Percentiles rank a stretch among this genome's conserved stretches.
Conservation (phyloP, 176 grass and related monocot genomes). For the Oryza brachyantha region DNA sequence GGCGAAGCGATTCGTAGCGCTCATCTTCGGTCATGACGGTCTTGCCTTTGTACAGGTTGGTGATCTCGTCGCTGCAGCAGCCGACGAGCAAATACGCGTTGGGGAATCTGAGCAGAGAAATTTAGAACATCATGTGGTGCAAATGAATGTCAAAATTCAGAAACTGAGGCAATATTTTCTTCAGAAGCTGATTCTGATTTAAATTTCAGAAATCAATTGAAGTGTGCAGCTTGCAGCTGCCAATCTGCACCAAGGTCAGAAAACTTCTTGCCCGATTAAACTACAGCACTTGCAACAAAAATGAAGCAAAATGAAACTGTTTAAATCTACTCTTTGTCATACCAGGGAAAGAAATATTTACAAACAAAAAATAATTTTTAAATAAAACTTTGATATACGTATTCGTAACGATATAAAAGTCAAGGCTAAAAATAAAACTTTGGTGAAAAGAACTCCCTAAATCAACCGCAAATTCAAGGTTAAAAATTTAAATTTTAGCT, state of each 20-base stretch:
- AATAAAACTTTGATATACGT: too few species aligned
- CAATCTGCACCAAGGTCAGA: background rate
- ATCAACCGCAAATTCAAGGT: too few species aligned
- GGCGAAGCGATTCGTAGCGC: constrained; percentile 76
- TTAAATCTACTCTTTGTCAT: too few species aligned
- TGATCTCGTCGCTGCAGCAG: constrained; percentile 78
- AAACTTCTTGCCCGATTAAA: background rate
- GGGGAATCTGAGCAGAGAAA: constrained; percentile 46
- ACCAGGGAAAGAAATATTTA: too few species aligned
- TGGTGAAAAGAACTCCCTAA: too few species aligned
- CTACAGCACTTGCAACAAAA: background rate
- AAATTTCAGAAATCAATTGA: background rate
- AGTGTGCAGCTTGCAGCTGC: background rate
- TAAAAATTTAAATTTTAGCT: too few species aligned
- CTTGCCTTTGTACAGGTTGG: constrained; percentile 64
- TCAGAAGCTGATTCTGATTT: background rate
- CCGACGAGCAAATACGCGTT: constrained; percentile 71
- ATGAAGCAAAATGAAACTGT: background rate
- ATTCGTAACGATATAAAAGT: too few species aligned
- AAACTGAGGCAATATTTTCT: background rate
- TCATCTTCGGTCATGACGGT: constrained; percentile 72
- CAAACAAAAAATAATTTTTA: too few species aligned
- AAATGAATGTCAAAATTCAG: background rate
- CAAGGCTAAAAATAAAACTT: too few species aligned
- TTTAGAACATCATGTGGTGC: background rate